phyloP scores from a whole-genome alignment of 2,329 filamentous ascomycete species.

The Coniochaeta pulveracea region DNA sequence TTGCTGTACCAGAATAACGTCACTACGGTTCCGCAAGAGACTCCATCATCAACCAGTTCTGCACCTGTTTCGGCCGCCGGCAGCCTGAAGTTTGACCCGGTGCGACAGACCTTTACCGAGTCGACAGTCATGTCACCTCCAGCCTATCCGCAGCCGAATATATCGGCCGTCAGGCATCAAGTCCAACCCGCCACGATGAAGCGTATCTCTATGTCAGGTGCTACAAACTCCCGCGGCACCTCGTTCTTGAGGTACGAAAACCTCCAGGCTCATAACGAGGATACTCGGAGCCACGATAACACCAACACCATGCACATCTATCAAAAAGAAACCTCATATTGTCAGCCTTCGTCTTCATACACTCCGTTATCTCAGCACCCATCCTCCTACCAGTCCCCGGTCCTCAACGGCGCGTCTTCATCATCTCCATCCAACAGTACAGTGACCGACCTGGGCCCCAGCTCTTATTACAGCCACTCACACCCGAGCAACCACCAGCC shows the following conservation, averaged over 20 bases:
- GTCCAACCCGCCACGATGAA: constrained; percentile 15
- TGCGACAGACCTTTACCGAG: constrained; percentile 43
- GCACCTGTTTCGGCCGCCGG: constrained; percentile 29
- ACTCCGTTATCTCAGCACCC: constrained; percentile 29
- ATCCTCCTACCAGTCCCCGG: constrained; percentile 29
- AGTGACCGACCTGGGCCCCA: constrained; percentile 21
- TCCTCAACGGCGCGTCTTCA: constrained; percentile 26
- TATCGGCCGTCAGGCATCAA: constrained; percentile 35
- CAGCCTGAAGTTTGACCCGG: constrained; percentile 50
- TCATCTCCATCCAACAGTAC: too few species aligned
- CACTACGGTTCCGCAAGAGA: constrained; percentile 2
- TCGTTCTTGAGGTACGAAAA: constrained; percentile 17
- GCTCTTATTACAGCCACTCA: constrained; percentile 8
- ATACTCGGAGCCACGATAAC: constrained; percentile 15
- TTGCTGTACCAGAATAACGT: constrained; percentile 59
- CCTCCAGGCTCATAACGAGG: constrained; percentile 17
- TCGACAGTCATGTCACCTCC: constrained; percentile 34
- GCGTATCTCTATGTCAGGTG: constrained; percentile 1
- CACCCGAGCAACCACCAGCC: constrained; percentile 6
- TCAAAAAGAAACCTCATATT: constrained; percentile 11
- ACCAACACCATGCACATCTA: constrained; percentile 16
- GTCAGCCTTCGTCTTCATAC: constrained; percentile 18
- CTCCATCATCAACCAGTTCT: constrained; percentile 9
- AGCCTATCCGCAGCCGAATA: constrained; percentile 34
- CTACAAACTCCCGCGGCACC: not conserved